Conservation (phyloP, 345 rosid species). For the Euphorbia pulcherrima region DNA sequence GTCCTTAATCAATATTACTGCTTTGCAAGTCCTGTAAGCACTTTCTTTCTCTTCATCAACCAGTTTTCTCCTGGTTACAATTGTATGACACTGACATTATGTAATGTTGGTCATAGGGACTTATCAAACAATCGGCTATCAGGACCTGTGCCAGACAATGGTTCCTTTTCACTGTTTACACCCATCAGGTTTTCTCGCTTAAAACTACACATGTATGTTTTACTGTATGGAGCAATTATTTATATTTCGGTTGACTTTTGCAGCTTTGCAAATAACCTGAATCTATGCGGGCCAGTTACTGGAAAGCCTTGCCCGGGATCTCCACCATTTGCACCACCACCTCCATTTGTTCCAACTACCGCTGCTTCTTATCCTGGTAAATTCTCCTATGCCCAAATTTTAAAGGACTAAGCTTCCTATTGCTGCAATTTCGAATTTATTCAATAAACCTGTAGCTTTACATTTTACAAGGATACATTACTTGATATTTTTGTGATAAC, state of each 20-base stretch:
- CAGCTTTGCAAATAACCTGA: conserved; percentile 87
- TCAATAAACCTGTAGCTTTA: not conserved
- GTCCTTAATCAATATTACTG: conserved; percentile 32
- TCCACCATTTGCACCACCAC: conserved; percentile 40
- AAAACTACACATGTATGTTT: not conserved
- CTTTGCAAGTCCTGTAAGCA: conserved; percentile 39
- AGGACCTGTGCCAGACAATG: conserved; percentile 36
- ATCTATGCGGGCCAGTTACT: conserved; percentile 96
- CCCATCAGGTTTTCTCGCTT: conserved; percentile 30
- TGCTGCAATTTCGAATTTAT: not conserved
- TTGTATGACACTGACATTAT: not conserved
- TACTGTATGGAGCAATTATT: not conserved
- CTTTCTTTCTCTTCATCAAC: not conserved
- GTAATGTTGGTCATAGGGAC: conserved; percentile 27
- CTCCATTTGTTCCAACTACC: conserved; percentile 90
- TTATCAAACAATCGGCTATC: conserved; percentile 38
- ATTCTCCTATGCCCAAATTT: conserved; percentile 6
- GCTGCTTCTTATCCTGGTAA: conserved; percentile 75
- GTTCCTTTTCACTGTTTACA: conserved; percentile 33
- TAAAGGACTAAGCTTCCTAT: not conserved
- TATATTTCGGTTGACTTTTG: conserved; percentile 8
- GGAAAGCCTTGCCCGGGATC: conserved; percentile 70
- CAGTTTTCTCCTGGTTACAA: conserved; percentile 2
- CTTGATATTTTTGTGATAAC: not conserved
- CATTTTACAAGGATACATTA: not conserved